Evolutionary conservation across 768 basidiomycete genomes (phyloP), one percentile per base, ranked within the genome.

Genomic region (Lepiota subincarnata): DNA sequence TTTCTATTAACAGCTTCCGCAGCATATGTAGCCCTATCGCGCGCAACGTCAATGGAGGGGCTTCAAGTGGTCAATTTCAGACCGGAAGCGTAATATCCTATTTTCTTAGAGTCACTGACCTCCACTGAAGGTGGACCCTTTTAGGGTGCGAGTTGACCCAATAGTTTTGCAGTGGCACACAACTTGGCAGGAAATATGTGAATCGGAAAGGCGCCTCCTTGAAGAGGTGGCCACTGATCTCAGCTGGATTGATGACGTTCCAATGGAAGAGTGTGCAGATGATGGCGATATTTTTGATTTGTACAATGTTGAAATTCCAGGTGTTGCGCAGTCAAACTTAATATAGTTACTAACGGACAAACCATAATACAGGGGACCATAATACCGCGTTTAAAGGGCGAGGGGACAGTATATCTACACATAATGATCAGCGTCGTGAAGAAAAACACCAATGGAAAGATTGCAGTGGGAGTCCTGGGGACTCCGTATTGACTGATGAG

Each of bases 21-120:
- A 85, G 83, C 80, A 2, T 86, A 86, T 63, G 85, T 87, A 20
- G 84, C 83, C 1, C 71, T 87, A 24, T 89, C 87, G n/a, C 77
- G 87, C 48, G 87, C 86, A 12, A 87, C 78, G 1, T 79, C 71
- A 3, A 77, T 86, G 74, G 76, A 78, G 1, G 74, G 76, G 0
- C 70, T 90, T 8, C 76, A 90, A 60, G 77, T 89, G 1, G 64
- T 75, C 37, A 80, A 80, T 57, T 89, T 90, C 58, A 69, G 83
- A 57, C 72, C 80, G 0, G 65, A 68, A 34, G 86, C 75, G 84
- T 83, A 62, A 61, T 28, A n/a, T 16, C 22, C 26, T 36, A n/a
- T 47, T 16, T 3, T 24, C 26, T 3, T 11, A 20, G 20, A 26
- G 6, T 11, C 34, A 26, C 8, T 34, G 12, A 2, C 24, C 18